Evolutionary conservation across 169 alveolate genomes (phyloP).

Genomic region (Plasmodium adleri): DNA sequence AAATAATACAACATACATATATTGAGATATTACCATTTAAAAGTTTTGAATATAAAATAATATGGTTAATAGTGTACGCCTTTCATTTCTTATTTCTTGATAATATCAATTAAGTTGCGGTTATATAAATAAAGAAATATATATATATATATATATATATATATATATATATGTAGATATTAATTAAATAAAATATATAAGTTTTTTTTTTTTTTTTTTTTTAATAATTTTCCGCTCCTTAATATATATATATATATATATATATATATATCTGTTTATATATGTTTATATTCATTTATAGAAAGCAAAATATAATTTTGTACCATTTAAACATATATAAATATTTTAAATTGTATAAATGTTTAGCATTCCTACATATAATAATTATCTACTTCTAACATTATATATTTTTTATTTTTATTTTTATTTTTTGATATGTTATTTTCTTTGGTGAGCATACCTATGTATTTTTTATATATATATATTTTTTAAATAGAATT

Average conservation of each 20-base stretch:
- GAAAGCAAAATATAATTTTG: background rate
- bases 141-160: no score
- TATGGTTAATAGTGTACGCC: no score
- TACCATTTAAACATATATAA: background rate
- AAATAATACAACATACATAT: no score
- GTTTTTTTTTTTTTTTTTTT: conserved; percentile 1
- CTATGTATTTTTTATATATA: no score
- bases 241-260: background rate
- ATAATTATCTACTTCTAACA: background rate
- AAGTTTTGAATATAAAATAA: no score
- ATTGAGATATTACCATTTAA: no score
- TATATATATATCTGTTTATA: background rate
- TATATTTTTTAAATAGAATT: no score
- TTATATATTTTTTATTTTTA: background rate
- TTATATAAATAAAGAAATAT: no score
- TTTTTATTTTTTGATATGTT: background rate
- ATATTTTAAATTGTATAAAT: background rate
- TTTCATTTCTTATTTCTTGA: no score
- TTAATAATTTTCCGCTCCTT: background rate
- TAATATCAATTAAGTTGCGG: no score
- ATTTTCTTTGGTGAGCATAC: no score
- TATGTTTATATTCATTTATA: background rate
- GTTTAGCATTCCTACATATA: background rate
- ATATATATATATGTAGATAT: no score
- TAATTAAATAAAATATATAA: background rate